Percentiles rank a stretch among this genome's conserved stretches.
Evolutionary conservation across 768 basidiomycete genomes (phyloP).

Genomic region (Strobilomyces dryophilus): DNA sequence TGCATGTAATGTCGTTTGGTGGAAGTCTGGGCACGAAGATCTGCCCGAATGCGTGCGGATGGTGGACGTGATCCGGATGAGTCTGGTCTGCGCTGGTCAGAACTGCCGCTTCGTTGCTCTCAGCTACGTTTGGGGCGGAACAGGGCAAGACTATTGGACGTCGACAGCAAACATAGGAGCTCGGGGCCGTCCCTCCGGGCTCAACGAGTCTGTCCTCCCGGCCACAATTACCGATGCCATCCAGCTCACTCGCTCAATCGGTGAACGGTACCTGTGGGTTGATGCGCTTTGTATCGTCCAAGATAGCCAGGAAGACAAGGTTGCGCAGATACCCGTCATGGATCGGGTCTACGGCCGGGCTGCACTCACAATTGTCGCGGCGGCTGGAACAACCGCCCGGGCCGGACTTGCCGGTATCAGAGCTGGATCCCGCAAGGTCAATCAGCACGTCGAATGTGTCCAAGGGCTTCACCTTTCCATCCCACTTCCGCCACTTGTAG

Average conservation of each 20-base stretch:
- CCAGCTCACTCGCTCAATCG: slow-evolving; percentile 10
- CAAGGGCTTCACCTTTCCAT: slow-evolving; percentile 21
- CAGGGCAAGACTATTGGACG: slow-evolving; percentile 7
- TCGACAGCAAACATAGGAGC: neutral
- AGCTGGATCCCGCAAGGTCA: slow-evolving; percentile 4
- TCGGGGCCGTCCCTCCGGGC: slow-evolving; percentile 1
- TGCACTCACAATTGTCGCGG: slow-evolving; percentile 18
- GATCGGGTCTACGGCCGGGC: slow-evolving; percentile 17
- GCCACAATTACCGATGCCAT: slow-evolving; percentile 22
- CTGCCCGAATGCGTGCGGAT: slow-evolving; percentile 12
- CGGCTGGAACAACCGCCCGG: slow-evolving; percentile 10
- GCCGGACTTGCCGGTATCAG: slow-evolving; percentile 12
- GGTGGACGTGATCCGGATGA: slow-evolving; percentile 13
- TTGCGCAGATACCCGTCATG: slow-evolving; percentile 15
- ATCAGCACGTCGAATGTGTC: slow-evolving; percentile 17
- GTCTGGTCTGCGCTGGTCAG: slow-evolving; percentile 3
- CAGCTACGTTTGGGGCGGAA: slow-evolving; percentile 17
- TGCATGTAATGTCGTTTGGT: slow-evolving; percentile 7
- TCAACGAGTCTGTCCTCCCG: neutral
- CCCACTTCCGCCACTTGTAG: slow-evolving; percentile 13
- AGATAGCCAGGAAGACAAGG: slow-evolving; percentile 11
- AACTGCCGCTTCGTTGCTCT: slow-evolving; percentile 14
- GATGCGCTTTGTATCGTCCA: slow-evolving; percentile 20
- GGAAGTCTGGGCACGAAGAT: slow-evolving; percentile 2
- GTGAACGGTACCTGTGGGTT: slow-evolving; percentile 24